Base-by-base conservation (phyloP, 192 early-diverging fungal species). In the Dissophora ornata region DNA sequence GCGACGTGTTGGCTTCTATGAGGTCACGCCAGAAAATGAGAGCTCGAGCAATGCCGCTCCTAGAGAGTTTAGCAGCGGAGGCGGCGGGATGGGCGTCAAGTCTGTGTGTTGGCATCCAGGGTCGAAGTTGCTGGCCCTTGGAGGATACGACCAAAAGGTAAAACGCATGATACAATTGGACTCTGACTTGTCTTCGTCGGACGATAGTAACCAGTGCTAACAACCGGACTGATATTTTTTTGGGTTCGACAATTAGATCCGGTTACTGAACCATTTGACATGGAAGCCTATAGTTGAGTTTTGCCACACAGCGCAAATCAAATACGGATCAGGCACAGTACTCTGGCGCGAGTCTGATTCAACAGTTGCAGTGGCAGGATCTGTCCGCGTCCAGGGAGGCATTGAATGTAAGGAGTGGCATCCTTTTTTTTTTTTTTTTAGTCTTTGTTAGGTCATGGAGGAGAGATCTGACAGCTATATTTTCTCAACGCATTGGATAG, bases 141-240 rank as follows among this genome's bases (percentile, higher is more conserved):
- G 92, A n/a, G 89, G 91, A 61, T 97, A 90, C 69, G 95, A 97
- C 69, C 86, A 93, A 75, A 91, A 92, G 82, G 92, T 94, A 45
- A 45, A 16, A n/a, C n/a, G 18, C 44, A 32, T 33, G 10, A 19
- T 53, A 30, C 29, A 4, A 40, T 42, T 40, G 15, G 9, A 16
- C 3, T 25, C 18, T 25, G 52, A 21, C 21, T 48, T 44, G 10
- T 50, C 16, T 22, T 62, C 16, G 10, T 29, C 1, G 11, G 6
- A 6, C 21, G 9, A 29, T 52, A n/a, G n/a, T n/a, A n/a, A n/a
- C n/a, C n/a, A n/a, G n/a, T n/a, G n/a, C n/a, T n/a, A n/a, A n/a
- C n/a, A n/a, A n/a, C n/a, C n/a, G n/a, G n/a, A n/a, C n/a, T n/a
- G n/a, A n/a, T n/a, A 26, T 41, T 45, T 6, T 16, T n/a, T 16